Conservation (phyloP, 371 early-diverging fungal species). For the Apophysomyces trapeziformis region DNA sequence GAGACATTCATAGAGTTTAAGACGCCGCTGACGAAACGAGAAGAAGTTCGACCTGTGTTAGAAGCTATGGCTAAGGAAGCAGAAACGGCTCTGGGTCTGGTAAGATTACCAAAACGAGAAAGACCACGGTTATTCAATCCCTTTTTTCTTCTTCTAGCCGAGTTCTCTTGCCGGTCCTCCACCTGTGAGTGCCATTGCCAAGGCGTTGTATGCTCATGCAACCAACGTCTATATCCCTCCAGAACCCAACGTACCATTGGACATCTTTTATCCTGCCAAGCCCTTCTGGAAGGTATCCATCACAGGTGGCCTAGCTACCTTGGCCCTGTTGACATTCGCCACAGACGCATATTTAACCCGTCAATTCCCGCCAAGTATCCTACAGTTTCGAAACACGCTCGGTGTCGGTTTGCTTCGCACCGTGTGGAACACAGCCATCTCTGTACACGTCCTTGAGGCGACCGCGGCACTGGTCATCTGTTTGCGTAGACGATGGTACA, state of each 20-base stretch:
- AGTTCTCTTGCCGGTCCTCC: slow-evolving; percentile 48
- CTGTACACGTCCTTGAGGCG: slow-evolving; percentile 30
- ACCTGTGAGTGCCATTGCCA: slow-evolving; percentile 46
- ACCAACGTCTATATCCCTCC: slow-evolving; percentile 40
- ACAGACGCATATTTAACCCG: slow-evolving; percentile 26
- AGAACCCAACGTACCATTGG: slow-evolving; percentile 34
- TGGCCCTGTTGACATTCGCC: slow-evolving; percentile 20
- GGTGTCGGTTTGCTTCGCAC: background rate
- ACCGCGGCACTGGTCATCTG: slow-evolving; percentile 30
- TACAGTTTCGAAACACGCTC: slow-evolving; percentile 20
- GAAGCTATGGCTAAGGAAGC: slow-evolving; percentile 56
- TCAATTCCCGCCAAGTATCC: slow-evolving; percentile 20
- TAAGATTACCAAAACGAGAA: slow-evolving; percentile 16
- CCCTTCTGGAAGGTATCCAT: slow-evolving; percentile 8
- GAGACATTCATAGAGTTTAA: slow-evolving; percentile 38
- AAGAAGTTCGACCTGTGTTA: slow-evolving; percentile 48
- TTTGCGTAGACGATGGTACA: slow-evolving; percentile 48
- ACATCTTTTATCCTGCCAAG: slow-evolving; percentile 33
- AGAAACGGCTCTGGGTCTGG: slow-evolving; percentile 44
- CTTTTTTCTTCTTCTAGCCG: slow-evolving; percentile 27
- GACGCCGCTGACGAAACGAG: slow-evolving; percentile 38
- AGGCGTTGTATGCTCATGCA: slow-evolving; percentile 41
- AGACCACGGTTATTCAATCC: background rate
- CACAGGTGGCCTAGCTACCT: slow-evolving; percentile 14
- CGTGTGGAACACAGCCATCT: slow-evolving; percentile 13